Evolutionary conservation across 495 filamentous ascomycete species (phyloP), one percentile per base, ranked within the genome.

Genomic region (Schizothecium vesticola): DNA sequence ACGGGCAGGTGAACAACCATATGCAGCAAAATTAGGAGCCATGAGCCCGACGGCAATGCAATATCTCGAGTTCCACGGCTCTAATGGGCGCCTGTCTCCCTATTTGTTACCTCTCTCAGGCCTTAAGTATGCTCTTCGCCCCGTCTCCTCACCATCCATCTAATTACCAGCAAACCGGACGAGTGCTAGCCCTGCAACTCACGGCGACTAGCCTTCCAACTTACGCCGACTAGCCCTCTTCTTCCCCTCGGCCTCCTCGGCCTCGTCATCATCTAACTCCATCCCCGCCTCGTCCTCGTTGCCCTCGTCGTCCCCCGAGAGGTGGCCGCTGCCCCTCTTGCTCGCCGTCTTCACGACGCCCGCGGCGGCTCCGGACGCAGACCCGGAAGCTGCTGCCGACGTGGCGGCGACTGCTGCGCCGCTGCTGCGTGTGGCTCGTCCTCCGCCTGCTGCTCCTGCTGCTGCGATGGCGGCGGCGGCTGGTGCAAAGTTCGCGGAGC

Each of bases 221-320:
- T 78, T 82, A 58, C 80, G 73, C 11, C 73, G 77, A 55, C 73
- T 80, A 3, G 77, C 71, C 64, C 79, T 70, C 70, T 83, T 80
- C 73, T 78, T 76, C 1, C 72, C 70, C 6, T 78, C 62, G 12
- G n/a, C 22, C 1, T 58, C 76, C 6, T 70, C 43, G 0, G 16
- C 79, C 1, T 73, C 79, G 0, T 78, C 79, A 1, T 68, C 73
- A 61, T 81, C 78, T 29, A 71, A n/a, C 21, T 73, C 73, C 69
- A 73, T 71, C 22, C 43, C 59, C 25, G 69, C 71, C 11, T 72
- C 77, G 11, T 80, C 76, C 23, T 86, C 86, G 71, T 87, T 84
- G n/a, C 86, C 51, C 65, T 89, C 89, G 82, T 31, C 59, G 74
- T 78, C 63, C 22, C 83, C 81, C 21, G 81, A 82, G 58, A 83